phyloP scores from a whole-genome alignment of 2,329 filamentous ascomycete genomes.

The Xylaria sp. region DNA sequence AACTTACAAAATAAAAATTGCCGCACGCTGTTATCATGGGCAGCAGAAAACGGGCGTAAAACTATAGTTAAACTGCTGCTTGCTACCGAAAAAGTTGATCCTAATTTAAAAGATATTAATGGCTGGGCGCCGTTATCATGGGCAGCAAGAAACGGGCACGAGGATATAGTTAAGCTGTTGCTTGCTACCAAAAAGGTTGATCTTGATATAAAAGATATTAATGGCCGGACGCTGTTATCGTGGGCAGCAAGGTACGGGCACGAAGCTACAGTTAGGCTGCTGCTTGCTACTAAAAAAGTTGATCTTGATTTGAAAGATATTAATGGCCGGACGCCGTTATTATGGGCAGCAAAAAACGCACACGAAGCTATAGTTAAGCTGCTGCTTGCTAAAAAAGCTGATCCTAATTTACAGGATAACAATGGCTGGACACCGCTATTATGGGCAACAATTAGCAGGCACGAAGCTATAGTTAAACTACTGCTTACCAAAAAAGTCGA shows the following conservation, averaged over 20 bases:
- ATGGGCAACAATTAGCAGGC: rapidly evolving
- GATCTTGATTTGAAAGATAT: too few species aligned
- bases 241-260: not conserved
- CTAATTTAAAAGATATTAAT: too few species aligned
- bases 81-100: too few species aligned
- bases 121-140: not conserved
- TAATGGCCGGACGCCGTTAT: not conserved
- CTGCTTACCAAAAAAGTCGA: too few species aligned
- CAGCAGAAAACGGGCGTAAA: not conserved
- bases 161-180: too few species aligned
- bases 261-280: not conserved
- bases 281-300: too few species aligned
- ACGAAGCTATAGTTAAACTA: not conserved
- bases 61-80: not conserved
- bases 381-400: not conserved
- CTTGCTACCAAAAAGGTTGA: not conserved
- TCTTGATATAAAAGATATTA: not conserved
- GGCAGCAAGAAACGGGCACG: not conserved
- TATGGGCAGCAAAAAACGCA: not conserved
- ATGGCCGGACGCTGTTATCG: not conserved
- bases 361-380: too few species aligned
- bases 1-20: not conserved
- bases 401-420: not conserved
- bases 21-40: not conserved
- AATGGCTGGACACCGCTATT: not conserved